Evolutionary conservation across 2,329 filamentous ascomycete genomes (phyloP), one percentile per base, ranked within the genome.

Genomic region (Thielaviopsis euricoi): DNA sequence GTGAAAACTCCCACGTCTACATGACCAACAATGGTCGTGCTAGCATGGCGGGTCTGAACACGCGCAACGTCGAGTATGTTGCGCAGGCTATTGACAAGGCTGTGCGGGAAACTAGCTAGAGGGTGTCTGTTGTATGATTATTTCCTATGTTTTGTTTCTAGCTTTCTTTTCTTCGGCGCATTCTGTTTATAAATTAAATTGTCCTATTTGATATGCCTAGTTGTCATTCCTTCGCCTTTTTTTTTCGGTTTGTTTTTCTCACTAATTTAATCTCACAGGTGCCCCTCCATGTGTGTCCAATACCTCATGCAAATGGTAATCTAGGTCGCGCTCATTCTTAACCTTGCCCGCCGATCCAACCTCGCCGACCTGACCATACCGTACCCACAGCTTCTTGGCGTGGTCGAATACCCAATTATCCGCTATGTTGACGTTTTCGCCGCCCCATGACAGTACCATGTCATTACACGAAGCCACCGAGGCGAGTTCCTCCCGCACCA

Each of bases 21-120:
- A 90, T 91, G 81, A 97, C 91, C 64, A 96, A 96, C 81, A 98
- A 98, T 68, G 93, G 93, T 22, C 86, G 93, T 53, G 95, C 97
- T 72, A 94, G 87, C 68, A 97, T 98, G 91, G 93, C 93, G 5
- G 93, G 93, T n/a, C 74, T 97, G 64, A 97, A 97, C 71, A 86
- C 87, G 25, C 74, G 84, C 66, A 98, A 97, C 69, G 78, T 97
- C 60, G 89, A 95, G 58, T 95, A 96, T 73, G 87, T 97, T 66
- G 93, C 90, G 53, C 83, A 86, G 71, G 89, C 91, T 0, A 81
- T 97, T 13, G 86, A 96, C 69, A 86, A 85, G 70, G 87, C 91
- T 33, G 88, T 97, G 25, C 73, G 80, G 63, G 79, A 78, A 29
- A 49, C 56, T 49, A 50, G 48, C 26, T 60, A 58, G 56, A 51